These are phyloP conservation scores for Phylloporus sp. DNA, from an alignment of 1,284 basidiomycete species.

Conservation along the genomic window DNA sequence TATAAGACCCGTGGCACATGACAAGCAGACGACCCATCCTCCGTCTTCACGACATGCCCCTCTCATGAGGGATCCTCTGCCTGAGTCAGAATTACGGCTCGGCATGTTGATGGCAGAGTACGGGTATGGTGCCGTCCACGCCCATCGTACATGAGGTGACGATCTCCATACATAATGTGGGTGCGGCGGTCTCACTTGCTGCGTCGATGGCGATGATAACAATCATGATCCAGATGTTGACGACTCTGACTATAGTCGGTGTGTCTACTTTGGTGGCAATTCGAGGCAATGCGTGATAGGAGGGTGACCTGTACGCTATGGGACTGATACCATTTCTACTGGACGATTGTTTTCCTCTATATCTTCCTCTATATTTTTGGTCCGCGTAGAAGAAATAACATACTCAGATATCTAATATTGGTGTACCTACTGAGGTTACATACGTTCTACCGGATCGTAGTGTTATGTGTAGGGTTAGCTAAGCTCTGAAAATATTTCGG, in stretches of 20 bases:
- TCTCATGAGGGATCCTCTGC: not conserved
- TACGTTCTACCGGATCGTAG: too few relatives aligned
- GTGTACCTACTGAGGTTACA: too few relatives aligned
- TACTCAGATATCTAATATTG: too few relatives aligned
- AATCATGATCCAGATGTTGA: not conserved
- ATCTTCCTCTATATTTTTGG: not conserved
- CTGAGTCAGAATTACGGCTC: conserved; percentile 7
- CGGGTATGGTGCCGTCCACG: not conserved
- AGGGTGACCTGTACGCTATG: not conserved
- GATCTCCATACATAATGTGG: not conserved
- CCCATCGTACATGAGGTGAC: conserved; percentile 1
- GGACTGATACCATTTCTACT: not conserved
- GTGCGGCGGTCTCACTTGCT: not conserved
- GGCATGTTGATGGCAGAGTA: conserved; percentile 10
- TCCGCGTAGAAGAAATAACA: too few relatives aligned
- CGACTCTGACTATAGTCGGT: not conserved
- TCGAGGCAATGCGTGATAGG: not conserved
- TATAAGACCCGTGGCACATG: not conserved
- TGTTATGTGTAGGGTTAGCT: conserved; percentile 3
- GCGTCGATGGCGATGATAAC: not conserved
- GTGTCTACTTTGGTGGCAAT: not conserved
- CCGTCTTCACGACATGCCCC: not conserved
- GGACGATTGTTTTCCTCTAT: not conserved
- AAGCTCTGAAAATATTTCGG: not conserved
- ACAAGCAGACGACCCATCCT: not conserved